phyloP scores from a whole-genome alignment of 1,284 basidiomycete species.

The Mycena sp. region DNA sequence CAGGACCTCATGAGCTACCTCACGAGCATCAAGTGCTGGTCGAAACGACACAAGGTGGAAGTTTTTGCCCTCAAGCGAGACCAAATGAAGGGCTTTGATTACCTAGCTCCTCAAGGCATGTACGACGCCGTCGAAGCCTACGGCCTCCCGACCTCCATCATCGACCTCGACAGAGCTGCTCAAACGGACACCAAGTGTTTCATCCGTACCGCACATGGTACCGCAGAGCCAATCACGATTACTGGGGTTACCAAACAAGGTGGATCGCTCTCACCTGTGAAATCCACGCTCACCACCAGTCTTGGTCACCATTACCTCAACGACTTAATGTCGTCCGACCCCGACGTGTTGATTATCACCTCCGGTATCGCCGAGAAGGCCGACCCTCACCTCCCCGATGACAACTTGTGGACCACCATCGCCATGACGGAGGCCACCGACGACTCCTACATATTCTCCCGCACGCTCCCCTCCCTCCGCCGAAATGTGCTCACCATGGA shows the following conservation, averaged over 20 bases:
- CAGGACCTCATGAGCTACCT: conserved; percentile 27
- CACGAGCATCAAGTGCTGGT: conserved; percentile 24
- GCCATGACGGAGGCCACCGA: conserved; percentile 40
- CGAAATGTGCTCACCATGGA: conserved; percentile 30
- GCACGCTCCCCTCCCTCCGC: conserved; percentile 11
- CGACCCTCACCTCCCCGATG: conserved; percentile 31
- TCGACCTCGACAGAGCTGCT: conserved; percentile 40
- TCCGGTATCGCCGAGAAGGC: neutral
- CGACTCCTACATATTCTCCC: conserved; percentile 33
- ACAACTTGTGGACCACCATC: conserved; percentile 12
- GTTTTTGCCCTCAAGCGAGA: conserved; percentile 18
- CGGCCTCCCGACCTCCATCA: conserved; percentile 39
- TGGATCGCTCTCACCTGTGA: too few species aligned
- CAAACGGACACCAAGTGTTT: too few species aligned
- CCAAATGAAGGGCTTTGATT: conserved; percentile 43
- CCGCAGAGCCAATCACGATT: conserved; percentile 35
- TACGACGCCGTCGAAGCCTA: conserved; percentile 45
- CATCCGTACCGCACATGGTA: conserved; percentile 39
- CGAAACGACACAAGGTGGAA: conserved; percentile 3
- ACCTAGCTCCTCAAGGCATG: conserved; percentile 41
- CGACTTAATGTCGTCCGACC: conserved; percentile 26
- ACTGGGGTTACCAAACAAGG: conserved; percentile 43
- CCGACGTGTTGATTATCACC: conserved; percentile 27
- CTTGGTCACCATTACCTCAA: too few species aligned
- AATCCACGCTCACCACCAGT: too few species aligned